A percentile compares a stretch with the other conserved stretches of the same genome.
phyloP scores from a whole-genome alignment of 2,329 filamentous ascomycete genomes.

The Neurospora sp. region DNA sequence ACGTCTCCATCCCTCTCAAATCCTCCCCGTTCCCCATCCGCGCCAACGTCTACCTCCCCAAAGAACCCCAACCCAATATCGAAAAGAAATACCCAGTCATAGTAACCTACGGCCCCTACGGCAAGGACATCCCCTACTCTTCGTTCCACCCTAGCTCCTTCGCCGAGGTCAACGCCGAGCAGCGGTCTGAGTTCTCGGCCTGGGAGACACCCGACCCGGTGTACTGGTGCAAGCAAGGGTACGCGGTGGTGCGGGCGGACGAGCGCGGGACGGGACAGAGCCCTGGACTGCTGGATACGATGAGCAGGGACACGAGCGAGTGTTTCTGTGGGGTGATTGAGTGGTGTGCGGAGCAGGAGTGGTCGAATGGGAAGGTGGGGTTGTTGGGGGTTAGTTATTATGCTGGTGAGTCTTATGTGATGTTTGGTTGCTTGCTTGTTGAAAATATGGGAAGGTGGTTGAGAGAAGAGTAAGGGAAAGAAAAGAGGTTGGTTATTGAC shows the following conservation, averaged over 20 bases:
- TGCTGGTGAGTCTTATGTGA: constrained; percentile 21
- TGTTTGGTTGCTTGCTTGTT: too few relatives aligned
- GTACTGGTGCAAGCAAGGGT: constrained; percentile 46
- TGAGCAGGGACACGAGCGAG: constrained; percentile 38
- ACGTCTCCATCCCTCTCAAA: constrained; percentile 20
- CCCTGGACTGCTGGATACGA: constrained; percentile 37
- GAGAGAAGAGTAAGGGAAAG: background rate
- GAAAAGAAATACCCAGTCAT: constrained; percentile 42
- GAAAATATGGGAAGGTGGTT: background rate
- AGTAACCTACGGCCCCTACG: constrained; percentile 64
- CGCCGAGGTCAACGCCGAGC: constrained; percentile 41
- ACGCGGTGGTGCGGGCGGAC: constrained; percentile 44
- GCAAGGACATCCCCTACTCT: constrained; percentile 52
- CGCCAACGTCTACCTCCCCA: constrained; percentile 22
- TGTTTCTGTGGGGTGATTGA: constrained; percentile 40
- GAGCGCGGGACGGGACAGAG: constrained; percentile 39
- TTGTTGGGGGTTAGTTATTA: constrained; percentile 40
- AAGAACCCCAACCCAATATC: constrained; percentile 3
- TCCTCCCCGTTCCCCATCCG: constrained; percentile 18
- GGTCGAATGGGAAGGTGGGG: constrained; percentile 38
- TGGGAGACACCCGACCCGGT: constrained; percentile 51
- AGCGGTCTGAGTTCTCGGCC: constrained; percentile 42
- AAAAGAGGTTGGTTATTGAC: background rate
- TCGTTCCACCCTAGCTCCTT: constrained; percentile 32
- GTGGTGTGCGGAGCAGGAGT: constrained; percentile 36